phyloP scores from a whole-genome alignment of 225 moss, liverwort and hornwort genomes.

The Takakia lepidozioides region DNA sequence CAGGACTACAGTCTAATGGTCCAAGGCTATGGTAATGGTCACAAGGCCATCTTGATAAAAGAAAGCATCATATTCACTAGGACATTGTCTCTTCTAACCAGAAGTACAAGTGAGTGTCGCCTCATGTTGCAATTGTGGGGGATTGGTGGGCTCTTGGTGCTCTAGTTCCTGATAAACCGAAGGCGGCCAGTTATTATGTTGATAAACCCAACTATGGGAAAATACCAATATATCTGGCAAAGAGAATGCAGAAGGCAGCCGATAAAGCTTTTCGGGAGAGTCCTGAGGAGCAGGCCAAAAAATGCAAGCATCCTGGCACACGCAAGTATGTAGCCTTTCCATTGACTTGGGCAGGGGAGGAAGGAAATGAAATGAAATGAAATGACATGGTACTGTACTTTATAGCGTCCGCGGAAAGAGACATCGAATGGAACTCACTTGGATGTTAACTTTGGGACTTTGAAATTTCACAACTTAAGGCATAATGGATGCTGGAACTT shows the following conservation, averaged over 20 bases:
- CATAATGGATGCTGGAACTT: too few species aligned
- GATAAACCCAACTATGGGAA: constrained; percentile 23
- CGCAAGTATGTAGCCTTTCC: constrained; percentile 10
- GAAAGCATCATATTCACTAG: background rate
- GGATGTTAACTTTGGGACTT: background rate
- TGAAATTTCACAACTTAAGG: background rate
- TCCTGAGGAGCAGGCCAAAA: constrained; percentile 15
- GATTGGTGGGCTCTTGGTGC: too few species aligned
- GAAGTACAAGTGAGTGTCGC: background rate
- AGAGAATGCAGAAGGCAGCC: constrained; percentile 20
- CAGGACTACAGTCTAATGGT: too few species aligned
- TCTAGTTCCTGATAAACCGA: constrained; percentile 21
- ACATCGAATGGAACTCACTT: background rate
- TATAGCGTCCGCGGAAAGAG: background rate
- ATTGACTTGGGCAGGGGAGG: background rate
- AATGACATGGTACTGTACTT: too few species aligned
- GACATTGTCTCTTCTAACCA: background rate
- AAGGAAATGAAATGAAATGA: background rate
- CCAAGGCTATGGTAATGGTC: too few species aligned
- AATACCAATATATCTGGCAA: constrained; percentile 24
- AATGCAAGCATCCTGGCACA: constrained; percentile 33
- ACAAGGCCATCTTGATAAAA: too few species aligned
- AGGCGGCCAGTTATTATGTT: constrained; percentile 11
- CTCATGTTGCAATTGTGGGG: constrained; percentile 2
- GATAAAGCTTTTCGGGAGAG: constrained; percentile 4